Percentiles rank a stretch among this genome's conserved stretches.
These are phyloP conservation scores for Candida alai DNA, from an alignment of 805 yeast genomes.

Conservation along the genomic window DNA sequence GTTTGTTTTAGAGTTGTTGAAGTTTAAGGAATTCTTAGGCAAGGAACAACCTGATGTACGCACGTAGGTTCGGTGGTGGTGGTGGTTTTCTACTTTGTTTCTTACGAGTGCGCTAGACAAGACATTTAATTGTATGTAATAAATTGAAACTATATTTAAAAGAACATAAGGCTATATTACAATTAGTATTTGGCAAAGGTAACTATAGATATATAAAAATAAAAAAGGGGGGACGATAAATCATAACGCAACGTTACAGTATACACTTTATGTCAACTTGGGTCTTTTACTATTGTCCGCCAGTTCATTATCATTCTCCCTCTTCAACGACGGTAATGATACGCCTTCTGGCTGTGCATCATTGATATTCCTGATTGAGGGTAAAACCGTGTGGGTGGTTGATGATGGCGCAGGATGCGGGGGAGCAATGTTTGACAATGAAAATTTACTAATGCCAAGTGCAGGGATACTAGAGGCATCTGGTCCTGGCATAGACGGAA, in stretches of 20 bases:
- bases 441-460: constrained; percentile 1
- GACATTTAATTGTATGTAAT: background rate
- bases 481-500: constrained; percentile 2
- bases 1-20: constrained; percentile 62
- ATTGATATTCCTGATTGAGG: constrained; percentile 6
- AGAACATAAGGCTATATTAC: background rate
- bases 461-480: constrained; percentile 2
- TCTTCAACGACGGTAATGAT: constrained; percentile 18
- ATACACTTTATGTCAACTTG: constrained; percentile 9
- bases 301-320: constrained; percentile 19
- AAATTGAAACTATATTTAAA: background rate
- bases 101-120: background rate
- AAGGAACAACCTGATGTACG: constrained; percentile 85
- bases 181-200: too few species aligned
- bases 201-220: background rate
- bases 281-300: constrained; percentile 11
- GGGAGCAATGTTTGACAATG: background rate
- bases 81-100: background rate
- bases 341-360: constrained; percentile 6
- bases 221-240: constrained; percentile 1
- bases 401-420: constrained; percentile 2
- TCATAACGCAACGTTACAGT: background rate
- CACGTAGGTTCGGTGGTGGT: constrained; percentile 42
- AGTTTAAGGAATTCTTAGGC: constrained; percentile 70
- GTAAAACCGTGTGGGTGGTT: constrained; percentile 5